Conservation (phyloP, 768 basidiomycete species). For the Calocybe cyanea region DNA sequence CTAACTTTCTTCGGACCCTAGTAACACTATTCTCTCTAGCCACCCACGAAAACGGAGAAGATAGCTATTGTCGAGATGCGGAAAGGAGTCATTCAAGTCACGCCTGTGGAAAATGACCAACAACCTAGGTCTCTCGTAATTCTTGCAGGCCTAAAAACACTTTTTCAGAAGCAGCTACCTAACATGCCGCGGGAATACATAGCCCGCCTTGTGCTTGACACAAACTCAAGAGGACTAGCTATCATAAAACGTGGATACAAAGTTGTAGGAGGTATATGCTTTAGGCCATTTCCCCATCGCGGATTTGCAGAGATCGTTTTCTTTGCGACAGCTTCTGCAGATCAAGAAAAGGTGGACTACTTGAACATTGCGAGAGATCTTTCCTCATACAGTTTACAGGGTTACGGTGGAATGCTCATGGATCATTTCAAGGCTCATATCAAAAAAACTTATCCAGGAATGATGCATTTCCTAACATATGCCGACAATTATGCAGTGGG, state of each 20-base stretch:
- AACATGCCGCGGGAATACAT: constrained; percentile 99
- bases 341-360: constrained; percentile 86
- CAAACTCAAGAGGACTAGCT: constrained; percentile 87
- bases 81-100: constrained; percentile 77
- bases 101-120: constrained; percentile 80
- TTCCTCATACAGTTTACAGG: constrained; percentile 44
- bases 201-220: constrained; percentile 89
- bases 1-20: neutral
- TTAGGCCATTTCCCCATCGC: constrained; percentile 91
- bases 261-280: constrained; percentile 97
- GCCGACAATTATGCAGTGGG: constrained; percentile 99
- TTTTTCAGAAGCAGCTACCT: constrained; percentile 95
- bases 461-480: constrained; percentile 96
- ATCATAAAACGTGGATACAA: constrained; percentile 94
- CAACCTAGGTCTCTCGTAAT: constrained; percentile 76
- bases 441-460: constrained; percentile 72
- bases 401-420: constrained; percentile 98
- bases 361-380: neutral
- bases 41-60: constrained; percentile 63
- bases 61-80: constrained; percentile 77
- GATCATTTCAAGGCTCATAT: constrained; percentile 97
- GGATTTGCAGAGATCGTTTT: constrained; percentile 98
- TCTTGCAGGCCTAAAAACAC: constrained; percentile 91
- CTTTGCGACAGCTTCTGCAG: constrained; percentile 93
- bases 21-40: constrained; percentile 27